Conservation (phyloP, 2,329 filamentous ascomycete species). For the Ceratocystis huliohia region DNA sequence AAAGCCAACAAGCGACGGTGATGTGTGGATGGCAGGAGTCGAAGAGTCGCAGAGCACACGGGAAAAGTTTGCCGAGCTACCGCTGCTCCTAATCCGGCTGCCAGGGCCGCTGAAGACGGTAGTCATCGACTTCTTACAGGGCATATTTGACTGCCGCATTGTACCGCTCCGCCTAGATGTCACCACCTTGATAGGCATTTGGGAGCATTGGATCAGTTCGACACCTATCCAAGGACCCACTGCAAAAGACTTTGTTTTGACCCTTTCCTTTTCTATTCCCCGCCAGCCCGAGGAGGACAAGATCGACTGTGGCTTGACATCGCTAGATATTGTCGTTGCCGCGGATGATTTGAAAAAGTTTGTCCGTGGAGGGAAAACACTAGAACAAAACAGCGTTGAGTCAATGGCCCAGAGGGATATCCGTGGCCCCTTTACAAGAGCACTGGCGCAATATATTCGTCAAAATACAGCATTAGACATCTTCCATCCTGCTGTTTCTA, state of each 20-base stretch:
- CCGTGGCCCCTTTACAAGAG: constrained; percentile 38
- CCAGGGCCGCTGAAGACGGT: constrained; percentile 39
- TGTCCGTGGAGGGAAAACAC: constrained; percentile 30
- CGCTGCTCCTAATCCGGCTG: constrained; percentile 44
- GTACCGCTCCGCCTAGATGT: constrained; percentile 39
- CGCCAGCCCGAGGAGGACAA: constrained; percentile 28
- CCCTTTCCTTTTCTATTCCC: constrained; percentile 38
- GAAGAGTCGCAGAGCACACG: constrained; percentile 1
- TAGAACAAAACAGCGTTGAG: constrained; percentile 17
- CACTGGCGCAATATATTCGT: constrained; percentile 38
- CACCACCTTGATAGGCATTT: constrained; percentile 36
- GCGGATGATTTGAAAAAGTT: constrained; percentile 38
- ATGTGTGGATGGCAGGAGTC: constrained; percentile 1
- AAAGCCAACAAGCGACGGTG: not conserved
- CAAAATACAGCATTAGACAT: constrained; percentile 43
- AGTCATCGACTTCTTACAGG: constrained; percentile 39
- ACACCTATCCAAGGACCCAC: constrained; percentile 28
- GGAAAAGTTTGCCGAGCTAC: constrained; percentile 35
- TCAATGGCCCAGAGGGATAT: constrained; percentile 18
- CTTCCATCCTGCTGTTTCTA: constrained; percentile 41
- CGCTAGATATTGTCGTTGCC: constrained; percentile 41
- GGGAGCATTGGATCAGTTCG: constrained; percentile 39
- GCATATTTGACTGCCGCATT: constrained; percentile 45
- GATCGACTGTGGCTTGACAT: constrained; percentile 27
- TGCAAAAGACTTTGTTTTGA: constrained; percentile 38